Percentiles rank a stretch among this genome's conserved stretches.
Conservation (phyloP, 1,284 basidiomycete genomes). For the Blastosporella zonata region DNA sequence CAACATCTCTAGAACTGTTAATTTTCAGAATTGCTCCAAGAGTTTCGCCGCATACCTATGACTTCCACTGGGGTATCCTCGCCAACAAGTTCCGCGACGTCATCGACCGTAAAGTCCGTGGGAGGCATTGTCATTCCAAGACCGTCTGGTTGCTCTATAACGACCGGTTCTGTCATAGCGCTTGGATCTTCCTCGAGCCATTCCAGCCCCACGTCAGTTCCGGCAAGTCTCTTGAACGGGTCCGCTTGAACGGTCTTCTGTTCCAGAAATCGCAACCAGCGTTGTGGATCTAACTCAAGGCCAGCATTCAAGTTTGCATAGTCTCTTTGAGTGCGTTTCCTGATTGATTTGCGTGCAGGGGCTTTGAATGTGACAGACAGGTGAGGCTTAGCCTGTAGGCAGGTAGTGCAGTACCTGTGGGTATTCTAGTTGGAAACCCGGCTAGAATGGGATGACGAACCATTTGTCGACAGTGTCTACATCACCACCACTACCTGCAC, state of each 20-base stretch:
- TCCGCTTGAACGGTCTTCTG: conserved; percentile 59
- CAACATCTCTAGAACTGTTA: conserved; percentile 58
- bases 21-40: conserved; percentile 6
- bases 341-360: conserved; percentile 73
- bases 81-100: conserved; percentile 81
- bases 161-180: conserved; percentile 74
- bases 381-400: conserved; percentile 55
- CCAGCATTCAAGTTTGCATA: conserved; percentile 72
- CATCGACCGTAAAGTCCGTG: conserved; percentile 63
- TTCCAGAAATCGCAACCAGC: conserved; percentile 68
- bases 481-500: conserved; percentile 64
- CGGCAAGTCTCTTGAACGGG: conserved; percentile 65
- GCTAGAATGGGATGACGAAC: conserved; percentile 25
- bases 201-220: conserved; percentile 59
- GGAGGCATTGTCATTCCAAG: conserved; percentile 85
- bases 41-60: conserved; percentile 60
- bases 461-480: conserved; percentile 54
- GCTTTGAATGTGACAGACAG: conserved; percentile 69
- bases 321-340: conserved; percentile 69
- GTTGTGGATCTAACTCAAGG: conserved; percentile 58
- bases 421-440: conserved; percentile 6
- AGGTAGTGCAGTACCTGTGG: conserved; percentile 68
- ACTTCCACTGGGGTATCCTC: conserved; percentile 80
- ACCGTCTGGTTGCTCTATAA: conserved; percentile 74
- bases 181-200: conserved; percentile 70